These are phyloP conservation scores for Sclerotinia trifoliorum DNA, from an alignment of 2,329 filamentous ascomycete species.

Conservation along the genomic window DNA sequence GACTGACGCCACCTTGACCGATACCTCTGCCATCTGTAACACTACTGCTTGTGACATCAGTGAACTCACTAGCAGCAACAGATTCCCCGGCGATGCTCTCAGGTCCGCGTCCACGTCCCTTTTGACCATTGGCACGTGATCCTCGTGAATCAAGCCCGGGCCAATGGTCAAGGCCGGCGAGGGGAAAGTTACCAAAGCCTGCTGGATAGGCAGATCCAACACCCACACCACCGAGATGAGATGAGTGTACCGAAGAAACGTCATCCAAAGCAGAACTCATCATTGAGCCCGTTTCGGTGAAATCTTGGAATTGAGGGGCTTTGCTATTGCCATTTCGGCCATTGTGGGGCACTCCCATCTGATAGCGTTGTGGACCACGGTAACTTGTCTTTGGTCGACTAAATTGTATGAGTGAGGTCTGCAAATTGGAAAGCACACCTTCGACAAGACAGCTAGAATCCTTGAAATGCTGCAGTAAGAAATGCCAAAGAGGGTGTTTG, in stretches of 20 bases:
- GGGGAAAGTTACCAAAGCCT: slow-evolving; percentile 84
- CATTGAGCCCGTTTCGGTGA: slow-evolving; percentile 75
- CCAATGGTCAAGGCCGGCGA: slow-evolving; percentile 70
- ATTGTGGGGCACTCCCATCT: slow-evolving; percentile 64
- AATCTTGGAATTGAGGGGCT: slow-evolving; percentile 31
- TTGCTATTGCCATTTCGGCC: slow-evolving; percentile 37
- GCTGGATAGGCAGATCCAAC: slow-evolving; percentile 79
- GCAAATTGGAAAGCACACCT: slow-evolving; percentile 91
- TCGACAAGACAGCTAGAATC: slow-evolving; percentile 95
- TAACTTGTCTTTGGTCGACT: slow-evolving; percentile 90
- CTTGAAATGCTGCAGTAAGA: slow-evolving; percentile 93
- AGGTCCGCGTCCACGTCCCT: slow-evolving; percentile 64
- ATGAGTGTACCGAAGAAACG: slow-evolving; percentile 92
- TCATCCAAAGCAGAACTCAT: slow-evolving; percentile 96
- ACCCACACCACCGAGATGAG: slow-evolving; percentile 81
- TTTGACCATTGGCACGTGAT: slow-evolving; percentile 59
- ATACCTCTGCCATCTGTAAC: slow-evolving; percentile 73
- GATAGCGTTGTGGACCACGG: slow-evolving; percentile 82
- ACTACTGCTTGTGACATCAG: slow-evolving; percentile 72
- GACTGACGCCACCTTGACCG: slow-evolving; percentile 82
- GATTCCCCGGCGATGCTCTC: slow-evolving; percentile 89
- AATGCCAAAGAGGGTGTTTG: slow-evolving; percentile 98
- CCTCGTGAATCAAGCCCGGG: slow-evolving; percentile 70
- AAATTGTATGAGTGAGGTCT: slow-evolving; percentile 92
- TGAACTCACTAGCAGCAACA: slow-evolving; percentile 85